phyloP scores from a whole-genome alignment of 1,284 basidiomycete species.

The Naganishia sp. region DNA sequence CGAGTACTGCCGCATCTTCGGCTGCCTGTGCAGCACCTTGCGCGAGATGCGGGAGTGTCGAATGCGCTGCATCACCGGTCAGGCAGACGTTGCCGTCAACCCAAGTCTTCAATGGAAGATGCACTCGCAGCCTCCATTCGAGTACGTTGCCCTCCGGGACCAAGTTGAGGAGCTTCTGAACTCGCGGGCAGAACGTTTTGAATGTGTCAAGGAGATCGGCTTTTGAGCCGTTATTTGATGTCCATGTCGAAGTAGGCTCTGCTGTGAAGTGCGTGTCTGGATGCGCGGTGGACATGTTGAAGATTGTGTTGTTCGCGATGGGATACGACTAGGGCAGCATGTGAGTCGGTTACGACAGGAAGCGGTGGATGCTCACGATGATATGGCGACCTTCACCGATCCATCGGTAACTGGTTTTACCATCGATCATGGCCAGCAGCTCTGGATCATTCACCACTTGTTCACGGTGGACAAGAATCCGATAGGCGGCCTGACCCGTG shows the following conservation, averaged over 20 bases:
- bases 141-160: conserved; percentile 50
- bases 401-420: conserved; percentile 49
- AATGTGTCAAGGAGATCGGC: conserved; percentile 49
- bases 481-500: conserved; percentile 54
- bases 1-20: conserved; percentile 51
- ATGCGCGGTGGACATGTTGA: conserved; percentile 53
- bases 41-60: conserved; percentile 48
- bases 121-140: conserved; percentile 53
- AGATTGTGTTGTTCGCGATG: conserved; percentile 45
- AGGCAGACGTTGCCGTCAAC: conserved; percentile 44
- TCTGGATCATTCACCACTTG: conserved; percentile 50
- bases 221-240: conserved; percentile 45
- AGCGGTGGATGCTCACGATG: conserved; percentile 39
- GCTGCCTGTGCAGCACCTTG: conserved; percentile 54
- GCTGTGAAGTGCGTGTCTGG: conserved; percentile 49
- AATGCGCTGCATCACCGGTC: conserved; percentile 46
- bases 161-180: conserved; percentile 50
- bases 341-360: background rate
- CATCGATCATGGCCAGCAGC: conserved; percentile 48
- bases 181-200: conserved; percentile 49
- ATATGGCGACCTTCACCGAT: conserved; percentile 52
- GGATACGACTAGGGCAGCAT: conserved; percentile 44
- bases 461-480: conserved; percentile 47
- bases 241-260: conserved; percentile 46
- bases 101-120: conserved; percentile 49